Percentiles rank a stretch among this genome's conserved stretches.
phyloP scores from a whole-genome alignment of 345 rosid species.

The Salix brachista region DNA sequence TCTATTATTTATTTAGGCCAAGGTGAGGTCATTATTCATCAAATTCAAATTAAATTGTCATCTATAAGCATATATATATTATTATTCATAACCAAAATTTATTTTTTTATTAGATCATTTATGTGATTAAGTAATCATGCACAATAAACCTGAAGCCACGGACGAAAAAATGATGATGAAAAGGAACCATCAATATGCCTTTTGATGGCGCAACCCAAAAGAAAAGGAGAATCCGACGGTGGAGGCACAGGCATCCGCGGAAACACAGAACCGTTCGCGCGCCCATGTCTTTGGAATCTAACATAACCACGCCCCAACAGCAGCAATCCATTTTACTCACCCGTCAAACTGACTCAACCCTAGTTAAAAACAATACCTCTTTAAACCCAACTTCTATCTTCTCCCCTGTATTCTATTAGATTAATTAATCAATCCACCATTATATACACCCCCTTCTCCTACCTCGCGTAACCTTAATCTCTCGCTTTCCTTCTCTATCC shows the following conservation, averaged over 20 bases:
- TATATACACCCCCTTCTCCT: not conserved
- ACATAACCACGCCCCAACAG: not conserved
- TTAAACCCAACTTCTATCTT: not conserved
- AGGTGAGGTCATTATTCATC: no score
- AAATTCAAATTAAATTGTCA: no score
- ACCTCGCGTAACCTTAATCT: not conserved
- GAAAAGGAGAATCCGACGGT: conserved; percentile 49
- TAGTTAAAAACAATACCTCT: conserved; percentile 19
- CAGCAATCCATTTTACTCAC: not conserved
- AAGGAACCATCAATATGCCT: conserved; percentile 8
- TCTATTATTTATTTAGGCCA: no score
- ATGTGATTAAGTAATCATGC: no score
- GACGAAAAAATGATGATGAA: not conserved
- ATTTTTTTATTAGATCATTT: no score
- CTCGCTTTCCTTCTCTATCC: not conserved
- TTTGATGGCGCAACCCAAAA: not conserved
- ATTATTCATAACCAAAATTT: no score
- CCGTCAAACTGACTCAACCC: conserved; percentile 27
- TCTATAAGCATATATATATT: no score
- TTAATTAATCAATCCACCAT: not conserved
- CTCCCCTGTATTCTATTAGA: not conserved
- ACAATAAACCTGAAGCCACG: no score
- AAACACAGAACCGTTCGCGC: conserved; percentile 84
- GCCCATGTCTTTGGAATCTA: conserved; percentile 81
- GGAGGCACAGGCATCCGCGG: conserved; percentile 75